Base-by-base conservation (phyloP, 73 alveolate genomes). In the Loxodes magnus region DNA sequence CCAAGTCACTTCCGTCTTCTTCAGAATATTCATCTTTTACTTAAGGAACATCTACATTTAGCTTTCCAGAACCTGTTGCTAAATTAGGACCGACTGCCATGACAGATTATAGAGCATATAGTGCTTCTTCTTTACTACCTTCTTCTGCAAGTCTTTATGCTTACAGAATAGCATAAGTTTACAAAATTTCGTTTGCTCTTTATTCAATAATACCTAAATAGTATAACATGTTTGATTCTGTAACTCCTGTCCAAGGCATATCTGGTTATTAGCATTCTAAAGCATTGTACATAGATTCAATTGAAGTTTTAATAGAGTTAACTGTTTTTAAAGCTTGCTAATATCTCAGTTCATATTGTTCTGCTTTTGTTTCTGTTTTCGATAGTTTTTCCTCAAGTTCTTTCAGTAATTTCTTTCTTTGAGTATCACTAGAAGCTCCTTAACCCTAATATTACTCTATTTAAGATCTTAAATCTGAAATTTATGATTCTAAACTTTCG, bases 121-220 rank as follows among this genome's bases (percentile, higher is more conserved):
- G 31, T 4, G 7, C 46, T 10, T 56, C 43, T 4, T 7, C 26
- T 15, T 56, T 58, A n/a, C 35, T 39, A 22, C 61, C 26, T 17
- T 29, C 67, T 17, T 14, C 22, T 24, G 33, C 35, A 30, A 34
- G 33, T 24, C 41, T 25, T 21, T 35, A 33, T 46, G 6, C 10
- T 48, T 56, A 33, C 30, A 73, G 55, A 21, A 50, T 55, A 21
- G 79, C 79, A 55, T 73, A 76, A 53, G 83, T 63, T 48, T 76
- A 67, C 50, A 75, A 49, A 36, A 81, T 51, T 59, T 81, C 94
- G 20, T 75, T 59, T 24, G 79, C 68, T 27, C 88, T 72, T 56
- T 81, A 68, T 61, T 81, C 94, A 33, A 81, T 76, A 28, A 81
- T 53, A 5, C 84, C 89, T 43, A 81, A 39, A 42, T 69, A 81